These are phyloP conservation scores for Xylariaceae sp. DNA, from an alignment of 2,329 filamentous ascomycete genomes.

Conservation along the genomic window DNA sequence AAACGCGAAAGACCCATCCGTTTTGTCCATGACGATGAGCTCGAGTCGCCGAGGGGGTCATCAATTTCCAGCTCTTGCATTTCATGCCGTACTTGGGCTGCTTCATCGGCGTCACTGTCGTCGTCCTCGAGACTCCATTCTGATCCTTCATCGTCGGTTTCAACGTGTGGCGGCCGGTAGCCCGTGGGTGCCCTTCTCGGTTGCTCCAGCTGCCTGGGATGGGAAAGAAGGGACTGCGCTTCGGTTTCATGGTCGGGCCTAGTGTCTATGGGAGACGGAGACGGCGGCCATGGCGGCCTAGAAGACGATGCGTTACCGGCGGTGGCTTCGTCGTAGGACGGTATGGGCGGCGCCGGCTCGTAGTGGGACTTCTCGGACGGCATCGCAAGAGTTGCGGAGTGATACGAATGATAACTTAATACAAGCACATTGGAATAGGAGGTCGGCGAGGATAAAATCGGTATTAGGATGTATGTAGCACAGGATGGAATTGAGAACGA, in stretches of 20 bases:
- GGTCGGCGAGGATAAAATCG: not conserved
- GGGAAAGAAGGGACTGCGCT: constrained; percentile 75
- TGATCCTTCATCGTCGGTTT: constrained; percentile 61
- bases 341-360: constrained; percentile 74
- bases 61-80: constrained; percentile 90
- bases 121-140: constrained; percentile 50
- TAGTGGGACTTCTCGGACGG: constrained; percentile 61
- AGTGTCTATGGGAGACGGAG: constrained; percentile 62
- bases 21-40: constrained; percentile 58
- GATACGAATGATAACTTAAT: constrained; percentile 22
- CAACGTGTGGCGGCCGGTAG: constrained; percentile 80
- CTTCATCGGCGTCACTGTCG: constrained; percentile 53
- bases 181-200: constrained; percentile 55
- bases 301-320: constrained; percentile 59
- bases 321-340: constrained; percentile 82
- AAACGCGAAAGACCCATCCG: constrained; percentile 52
- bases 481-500: not conserved
- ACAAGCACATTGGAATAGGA: constrained; percentile 21
- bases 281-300: constrained; percentile 62
- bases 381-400: constrained; percentile 37
- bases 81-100: constrained; percentile 74
- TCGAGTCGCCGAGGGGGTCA: constrained; percentile 60
- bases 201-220: constrained; percentile 48
- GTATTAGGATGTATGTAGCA: not conserved
- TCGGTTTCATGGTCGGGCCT: constrained; percentile 75